Percentiles rank a stretch among this genome's conserved stretches.
Evolutionary conservation across 208 protist species (phyloP).

Genomic region (Wallacemonas sp.): DNA sequence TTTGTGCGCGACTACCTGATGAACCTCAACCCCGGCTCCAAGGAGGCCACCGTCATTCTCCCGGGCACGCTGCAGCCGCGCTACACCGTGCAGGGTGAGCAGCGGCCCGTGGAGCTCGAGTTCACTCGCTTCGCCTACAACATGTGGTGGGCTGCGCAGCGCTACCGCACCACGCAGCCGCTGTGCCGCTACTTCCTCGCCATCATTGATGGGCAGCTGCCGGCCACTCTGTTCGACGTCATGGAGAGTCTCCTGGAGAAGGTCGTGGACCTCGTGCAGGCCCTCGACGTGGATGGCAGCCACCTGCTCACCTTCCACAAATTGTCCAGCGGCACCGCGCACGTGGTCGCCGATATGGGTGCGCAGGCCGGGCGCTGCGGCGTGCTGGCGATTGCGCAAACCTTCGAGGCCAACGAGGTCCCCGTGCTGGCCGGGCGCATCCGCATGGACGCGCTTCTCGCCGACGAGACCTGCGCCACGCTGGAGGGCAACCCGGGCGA

Average conservation of each 20-base stretch:
- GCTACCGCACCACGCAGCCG: slow-evolving; percentile 56
- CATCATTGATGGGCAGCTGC: slow-evolving; percentile 55
- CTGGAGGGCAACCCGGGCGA: slow-evolving; percentile 16
- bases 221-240: slow-evolving; percentile 47
- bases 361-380: slow-evolving; percentile 43
- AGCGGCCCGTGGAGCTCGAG: slow-evolving; percentile 52
- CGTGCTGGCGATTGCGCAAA: slow-evolving; percentile 53
- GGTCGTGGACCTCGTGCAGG: slow-evolving; percentile 30
- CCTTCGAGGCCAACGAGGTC: slow-evolving; percentile 56
- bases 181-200: slow-evolving; percentile 67
- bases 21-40: slow-evolving; percentile 31
- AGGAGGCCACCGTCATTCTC: slow-evolving; percentile 27
- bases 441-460: slow-evolving; percentile 37
- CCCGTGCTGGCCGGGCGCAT: slow-evolving; percentile 51
- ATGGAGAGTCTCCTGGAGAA: slow-evolving; percentile 33
- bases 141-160: slow-evolving; percentile 63
- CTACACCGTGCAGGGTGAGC: slow-evolving; percentile 28
- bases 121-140: slow-evolving; percentile 73
- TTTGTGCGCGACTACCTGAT: slow-evolving; percentile 42
- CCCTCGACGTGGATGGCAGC: slow-evolving; percentile 55
- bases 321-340: slow-evolving; percentile 40
- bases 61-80: slow-evolving; percentile 35
- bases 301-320: slow-evolving; percentile 53
- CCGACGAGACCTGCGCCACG: slow-evolving; percentile 50
- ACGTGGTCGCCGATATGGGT: slow-evolving; percentile 56